Evolutionary conservation across 2,329 filamentous ascomycete species (phyloP).

Genomic region (Bipolaris bicolor): DNA sequence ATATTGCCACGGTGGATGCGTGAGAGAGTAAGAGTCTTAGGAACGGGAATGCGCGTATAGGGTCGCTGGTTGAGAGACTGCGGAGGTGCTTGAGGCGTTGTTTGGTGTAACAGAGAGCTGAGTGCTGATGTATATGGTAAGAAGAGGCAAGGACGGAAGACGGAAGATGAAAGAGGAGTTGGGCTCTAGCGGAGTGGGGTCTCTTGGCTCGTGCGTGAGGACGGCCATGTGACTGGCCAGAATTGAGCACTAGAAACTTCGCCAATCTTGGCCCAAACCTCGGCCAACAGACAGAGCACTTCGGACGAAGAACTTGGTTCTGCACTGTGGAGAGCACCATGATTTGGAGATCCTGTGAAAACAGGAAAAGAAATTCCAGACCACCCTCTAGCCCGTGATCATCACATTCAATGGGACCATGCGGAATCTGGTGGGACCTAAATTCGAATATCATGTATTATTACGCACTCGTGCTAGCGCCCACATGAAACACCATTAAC

Average conservation of each 20-base stretch:
- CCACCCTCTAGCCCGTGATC: neutral
- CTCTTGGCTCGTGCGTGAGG: conserved; percentile 14
- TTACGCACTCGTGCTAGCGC: conserved; percentile 12
- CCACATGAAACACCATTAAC: conserved; percentile 34
- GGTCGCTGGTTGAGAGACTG: neutral
- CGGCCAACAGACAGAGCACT: conserved; percentile 2
- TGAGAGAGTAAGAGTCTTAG: neutral
- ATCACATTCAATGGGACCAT: neutral
- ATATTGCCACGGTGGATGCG: conserved; percentile 52
- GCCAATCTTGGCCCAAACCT: conserved; percentile 12
- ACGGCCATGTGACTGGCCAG: conserved; percentile 8
- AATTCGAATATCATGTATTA: conserved; percentile 12
- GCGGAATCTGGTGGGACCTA: neutral
- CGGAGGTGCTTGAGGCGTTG: conserved; percentile 7
- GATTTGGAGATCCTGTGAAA: neutral
- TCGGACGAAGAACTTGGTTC: neutral
- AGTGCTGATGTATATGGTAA: conserved; percentile 11
- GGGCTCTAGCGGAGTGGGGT: conserved; percentile 15
- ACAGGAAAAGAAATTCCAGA: neutral
- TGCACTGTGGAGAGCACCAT: neutral
- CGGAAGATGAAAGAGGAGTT: conserved; percentile 24
- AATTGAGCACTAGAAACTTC: conserved; percentile 17
- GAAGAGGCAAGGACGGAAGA: conserved; percentile 17
- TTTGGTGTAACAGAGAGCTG: conserved; percentile 12
- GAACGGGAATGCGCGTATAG: neutral